These are phyloP conservation scores for Panicum hallii DNA, from an alignment of 202 grass and related monocot species.

Conservation along the genomic window DNA sequence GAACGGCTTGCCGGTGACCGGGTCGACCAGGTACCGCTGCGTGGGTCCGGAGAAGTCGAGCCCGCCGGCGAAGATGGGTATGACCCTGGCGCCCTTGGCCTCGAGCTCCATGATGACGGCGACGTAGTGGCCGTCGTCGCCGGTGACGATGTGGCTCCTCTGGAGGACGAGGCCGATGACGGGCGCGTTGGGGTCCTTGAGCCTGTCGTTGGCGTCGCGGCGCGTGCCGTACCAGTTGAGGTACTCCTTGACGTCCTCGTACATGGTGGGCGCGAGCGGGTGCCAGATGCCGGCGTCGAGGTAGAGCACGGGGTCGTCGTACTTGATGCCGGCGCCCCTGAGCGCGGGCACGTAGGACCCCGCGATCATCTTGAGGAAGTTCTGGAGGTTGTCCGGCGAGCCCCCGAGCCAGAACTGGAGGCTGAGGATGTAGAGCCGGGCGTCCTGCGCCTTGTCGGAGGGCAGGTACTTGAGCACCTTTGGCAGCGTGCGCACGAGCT, in stretches of 20 bases:
- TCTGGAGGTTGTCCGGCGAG: slow-evolving; percentile 88
- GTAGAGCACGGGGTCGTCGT: slow-evolving; percentile 89
- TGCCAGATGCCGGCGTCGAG: slow-evolving; percentile 97
- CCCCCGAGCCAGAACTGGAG: slow-evolving; percentile 99
- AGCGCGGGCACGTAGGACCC: slow-evolving; percentile 76
- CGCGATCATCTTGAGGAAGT: slow-evolving; percentile 98
- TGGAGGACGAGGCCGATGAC: slow-evolving; percentile 86
- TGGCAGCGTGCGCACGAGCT: slow-evolving; percentile 91
- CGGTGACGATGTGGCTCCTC: slow-evolving; percentile 97
- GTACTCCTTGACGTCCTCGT: slow-evolving; percentile 95
- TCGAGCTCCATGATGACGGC: slow-evolving; percentile 99
- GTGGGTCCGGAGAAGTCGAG: slow-evolving; percentile 82
- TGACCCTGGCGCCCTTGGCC: slow-evolving; percentile 87
- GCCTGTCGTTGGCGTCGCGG: slow-evolving; percentile 58
- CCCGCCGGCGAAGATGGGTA: slow-evolving; percentile 89
- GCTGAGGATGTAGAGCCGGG: slow-evolving; percentile 93
- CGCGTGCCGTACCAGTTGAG: slow-evolving; percentile 97
- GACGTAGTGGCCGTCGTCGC: slow-evolving; percentile 92
- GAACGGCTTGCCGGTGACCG: slow-evolving; percentile 80
- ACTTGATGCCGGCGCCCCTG: slow-evolving; percentile 62
- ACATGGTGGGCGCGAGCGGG: slow-evolving; percentile 90
- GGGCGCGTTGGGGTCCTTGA: slow-evolving; percentile 65
- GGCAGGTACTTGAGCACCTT: slow-evolving; percentile 99
- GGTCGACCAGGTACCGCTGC: slow-evolving; percentile 72
- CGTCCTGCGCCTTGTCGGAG: slow-evolving; percentile 99